phyloP scores from a whole-genome alignment of 1,284 basidiomycete genomes.

The Ustilago xerochloae region DNA sequence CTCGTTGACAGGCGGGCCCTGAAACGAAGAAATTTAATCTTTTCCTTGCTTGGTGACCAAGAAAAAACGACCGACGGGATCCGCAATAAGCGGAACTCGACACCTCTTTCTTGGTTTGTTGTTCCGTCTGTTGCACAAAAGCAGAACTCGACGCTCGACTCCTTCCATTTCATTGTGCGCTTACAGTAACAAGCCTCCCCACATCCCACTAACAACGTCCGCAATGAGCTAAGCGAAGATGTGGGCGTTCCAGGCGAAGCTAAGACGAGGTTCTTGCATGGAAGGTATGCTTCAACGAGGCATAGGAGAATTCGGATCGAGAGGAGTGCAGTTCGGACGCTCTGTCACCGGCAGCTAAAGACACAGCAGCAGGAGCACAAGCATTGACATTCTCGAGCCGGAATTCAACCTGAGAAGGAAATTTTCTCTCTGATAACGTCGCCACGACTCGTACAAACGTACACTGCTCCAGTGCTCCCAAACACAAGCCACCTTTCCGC shows the following conservation, averaged over 20 bases:
- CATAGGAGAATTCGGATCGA: neutral
- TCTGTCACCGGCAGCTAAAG: neutral
- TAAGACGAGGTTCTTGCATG: neutral
- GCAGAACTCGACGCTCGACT: neutral
- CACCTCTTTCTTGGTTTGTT: neutral
- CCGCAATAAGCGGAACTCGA: neutral
- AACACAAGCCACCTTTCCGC: conserved; percentile 1
- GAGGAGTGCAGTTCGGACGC: conserved; percentile 5
- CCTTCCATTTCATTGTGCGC: neutral
- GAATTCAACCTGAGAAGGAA: neutral
- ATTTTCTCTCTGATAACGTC: neutral
- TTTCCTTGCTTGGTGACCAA: too few relatives aligned
- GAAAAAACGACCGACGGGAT: conserved; percentile 5
- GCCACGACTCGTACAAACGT: neutral
- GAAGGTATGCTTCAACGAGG: neutral
- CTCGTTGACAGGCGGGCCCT: conserved; percentile 9
- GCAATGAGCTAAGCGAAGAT: neutral
- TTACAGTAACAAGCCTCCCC: neutral
- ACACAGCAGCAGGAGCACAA: neutral
- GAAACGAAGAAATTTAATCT: neutral
- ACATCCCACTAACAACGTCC: neutral
- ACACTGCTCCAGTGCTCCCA: neutral
- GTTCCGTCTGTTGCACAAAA: neutral
- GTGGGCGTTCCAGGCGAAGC: neutral
- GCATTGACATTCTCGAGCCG: neutral